Percentiles rank a stretch among this genome's conserved stretches.
phyloP scores from a whole-genome alignment of 345 rosid genomes.

The Toxicodendron radicans region DNA sequence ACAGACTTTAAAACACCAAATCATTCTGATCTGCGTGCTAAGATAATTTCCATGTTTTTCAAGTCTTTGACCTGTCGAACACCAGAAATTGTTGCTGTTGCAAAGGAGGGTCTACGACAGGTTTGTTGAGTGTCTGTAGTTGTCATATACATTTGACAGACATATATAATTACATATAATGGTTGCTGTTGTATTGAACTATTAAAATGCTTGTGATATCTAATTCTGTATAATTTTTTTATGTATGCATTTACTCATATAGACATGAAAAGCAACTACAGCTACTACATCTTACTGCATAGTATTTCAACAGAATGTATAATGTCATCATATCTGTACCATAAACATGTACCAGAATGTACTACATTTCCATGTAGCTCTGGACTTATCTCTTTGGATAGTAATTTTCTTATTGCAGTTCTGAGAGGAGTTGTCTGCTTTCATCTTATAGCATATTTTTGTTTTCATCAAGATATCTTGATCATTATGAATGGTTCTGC shows the following conservation, averaged over 20 bases:
- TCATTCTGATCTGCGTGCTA: conserved; percentile 85
- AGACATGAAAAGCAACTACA: neutral
- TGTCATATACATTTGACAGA: neutral
- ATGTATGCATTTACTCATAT: neutral
- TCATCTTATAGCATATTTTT: neutral
- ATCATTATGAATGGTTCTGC: neutral
- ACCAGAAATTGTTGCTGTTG: conserved; percentile 96
- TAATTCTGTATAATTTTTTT: neutral
- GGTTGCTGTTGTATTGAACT: neutral
- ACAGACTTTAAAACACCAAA: conserved; percentile 79
- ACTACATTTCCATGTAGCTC: neutral
- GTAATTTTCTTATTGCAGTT: neutral
- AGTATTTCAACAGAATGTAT: neutral
- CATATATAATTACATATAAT: neutral
- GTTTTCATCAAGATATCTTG: neutral
- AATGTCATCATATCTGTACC: neutral
- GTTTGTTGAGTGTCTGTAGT: conserved; percentile 42
- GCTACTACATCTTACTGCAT: neutral
- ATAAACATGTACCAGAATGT: neutral
- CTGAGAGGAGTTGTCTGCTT: neutral
- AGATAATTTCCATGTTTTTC: conserved; percentile 97
- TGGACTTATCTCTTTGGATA: neutral
- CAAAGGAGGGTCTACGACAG: conserved; percentile 98
- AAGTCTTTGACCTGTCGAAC: conserved; percentile 93
- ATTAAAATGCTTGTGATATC: neutral